Evolutionary conservation across 129 eudicot genomes (phyloP), one percentile per base, ranked within the genome.

Genomic region (Glebionis coronaria): DNA sequence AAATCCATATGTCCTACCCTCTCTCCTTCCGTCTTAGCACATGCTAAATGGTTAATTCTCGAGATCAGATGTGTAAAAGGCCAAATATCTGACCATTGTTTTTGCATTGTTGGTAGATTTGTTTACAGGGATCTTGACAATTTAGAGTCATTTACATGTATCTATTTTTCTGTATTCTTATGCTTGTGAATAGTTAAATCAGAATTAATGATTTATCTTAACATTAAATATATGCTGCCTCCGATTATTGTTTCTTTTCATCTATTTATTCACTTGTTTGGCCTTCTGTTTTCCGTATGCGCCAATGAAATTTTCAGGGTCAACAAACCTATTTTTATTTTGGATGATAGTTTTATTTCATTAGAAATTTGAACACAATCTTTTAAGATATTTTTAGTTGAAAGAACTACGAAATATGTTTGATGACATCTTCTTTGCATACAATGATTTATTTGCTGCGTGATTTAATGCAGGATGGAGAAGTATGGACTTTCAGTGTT

Each of bases 401-500:
- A 44, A 9, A 3, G 29, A 25, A 56, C 65, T 56, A 69, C 44
- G 51, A 46, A 18, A 16, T 18, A 38, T 46, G 68, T 60, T 56
- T 27, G 56, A 49, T 70, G 44, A 12, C 13, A 69, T 55, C 64
- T 12, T 45, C 16, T 35, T 35, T 35, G 42, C 42, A 35, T 35
- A 35, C 9, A 35, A 7, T 35, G 10, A 35, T 35, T 35, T 35
- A 9, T 35, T 35, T 35, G 42, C 9, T 35, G 42, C 7, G 42
- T 35, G 42, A 35, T 35, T 35, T 7, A 2, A 56, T 72, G 77
- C 82, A 90, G 97, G 97, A 90, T 79, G 97, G 97, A 20, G 83
- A 90, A 78, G 79, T 87, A 63, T 90, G 97, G 97, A 90, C 90
- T 73, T 90, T 90, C 79, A 90, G 80, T 59, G 97, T 90, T 44